Base-by-base conservation (phyloP, 768 basidiomycete genomes). In the Coprinopsis sp. region DNA sequence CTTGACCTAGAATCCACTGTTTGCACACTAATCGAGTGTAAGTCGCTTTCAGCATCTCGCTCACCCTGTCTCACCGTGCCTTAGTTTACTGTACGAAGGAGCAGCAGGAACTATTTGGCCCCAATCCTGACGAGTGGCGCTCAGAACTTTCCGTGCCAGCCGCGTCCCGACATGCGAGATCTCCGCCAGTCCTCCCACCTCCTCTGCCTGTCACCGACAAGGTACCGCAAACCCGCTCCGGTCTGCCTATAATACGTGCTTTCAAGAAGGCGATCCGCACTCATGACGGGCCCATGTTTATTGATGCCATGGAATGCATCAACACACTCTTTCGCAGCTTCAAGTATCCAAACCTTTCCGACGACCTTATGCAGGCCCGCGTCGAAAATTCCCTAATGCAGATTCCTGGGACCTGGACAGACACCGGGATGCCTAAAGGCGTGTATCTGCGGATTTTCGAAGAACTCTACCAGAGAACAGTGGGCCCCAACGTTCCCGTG, bases 381-480 rank as follows among this genome's bases (percentile, higher is more conserved):
- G 64, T 66, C 1, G 64, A 63, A 3, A 86, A 87, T 51, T 51
- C 65, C 1, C 61, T 89, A 12, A 77, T 69, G 58, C 61, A 69
- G 16, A 61, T 65, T 2, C 68, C 82, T 4, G 63, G 68, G 30
- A 55, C 64, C 0, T 87, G 84, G 84, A 65, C 64, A 0, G 56
- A 67, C 16, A 66, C 57, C 1, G 81, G 79, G 3, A 59, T 93
- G 22, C 86, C 82, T 0, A 70, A 79, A 37, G 73, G 77, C 27
- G 77, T 93, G 2, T 70, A 87, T 47, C 74, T 82, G 68, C 82
- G 85, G 33, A 77, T 95, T 38, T 73, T 88, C 43, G 91, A 93
- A 34, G 92, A 97, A 69, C 88, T 84, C 29, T 98, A 99, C 58
- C 91, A 97, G 58, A 81, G 96, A 22, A 81, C 82, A 14, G 93